Evolutionary conservation across 495 filamentous ascomycete genomes (phyloP), one percentile per base, ranked within the genome.

Genomic region (Talaromyces liani): DNA sequence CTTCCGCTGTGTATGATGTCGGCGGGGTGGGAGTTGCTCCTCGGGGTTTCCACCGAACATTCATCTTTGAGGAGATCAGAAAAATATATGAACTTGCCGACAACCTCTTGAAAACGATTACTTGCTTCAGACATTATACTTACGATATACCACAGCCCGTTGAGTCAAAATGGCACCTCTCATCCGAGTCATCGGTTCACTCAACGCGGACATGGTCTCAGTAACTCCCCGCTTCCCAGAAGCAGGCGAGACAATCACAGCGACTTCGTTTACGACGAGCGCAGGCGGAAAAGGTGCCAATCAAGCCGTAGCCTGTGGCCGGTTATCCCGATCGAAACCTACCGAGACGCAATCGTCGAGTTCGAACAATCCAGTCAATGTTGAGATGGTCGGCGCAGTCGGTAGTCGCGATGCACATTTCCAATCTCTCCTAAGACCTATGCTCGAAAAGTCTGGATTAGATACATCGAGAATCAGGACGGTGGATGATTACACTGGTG

Each of bases 221-320:
- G 84, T 88, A 64, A 96, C 93, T 33, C 81, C 91, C 0, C 91
- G 94, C 45, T 81, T 96, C 64, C 94, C 94, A 2, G 73, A 78
- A 0, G 82, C 88, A 3, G 94, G 94, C 63, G 94, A 98, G 70
- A 98, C 94, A 4, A 82, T 98, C 45, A 93, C 88, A 2, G 81
- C 91, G n/a, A 80, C 77, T 61, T 84, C 85, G 6, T 95, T 94
- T 79, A 80, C 83, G 70, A 90, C 85, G 49, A 92, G 88, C 57
- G 85, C 87, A 14, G 94, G 94, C 61, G 94, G 94, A 49, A 98
- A 98, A 77, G 94, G 94, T 65, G 91, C 92, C 36, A 98, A 98
- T 79, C 94, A 98, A 77, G 92, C 92, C 54, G 90, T 96, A 49
- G 93, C 93, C 6, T 86, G 83, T 68, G 83, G 82, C 0, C 82